Percentiles rank a stretch among this genome's conserved stretches.
Evolutionary conservation across 768 basidiomycete species (phyloP).

Genomic region (Collybia sordida): DNA sequence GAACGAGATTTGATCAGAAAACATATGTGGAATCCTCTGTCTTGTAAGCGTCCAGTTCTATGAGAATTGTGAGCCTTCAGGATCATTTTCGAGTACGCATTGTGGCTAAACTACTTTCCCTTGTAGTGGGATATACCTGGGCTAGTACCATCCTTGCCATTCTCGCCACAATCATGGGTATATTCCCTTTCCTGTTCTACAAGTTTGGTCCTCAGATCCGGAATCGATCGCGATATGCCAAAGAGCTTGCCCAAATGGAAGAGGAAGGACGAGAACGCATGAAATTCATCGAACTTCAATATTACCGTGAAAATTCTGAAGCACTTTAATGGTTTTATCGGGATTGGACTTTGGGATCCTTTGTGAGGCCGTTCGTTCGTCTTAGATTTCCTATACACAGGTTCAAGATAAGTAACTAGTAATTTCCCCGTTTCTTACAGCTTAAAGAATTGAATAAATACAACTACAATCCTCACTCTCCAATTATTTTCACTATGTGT

Average conservation of each 20-base stretch:
- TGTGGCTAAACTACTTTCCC: background rate
- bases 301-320: too few species aligned
- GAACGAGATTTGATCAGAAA: conserved; percentile 6
- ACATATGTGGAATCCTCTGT: conserved; percentile 16
- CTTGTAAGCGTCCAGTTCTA: conserved; percentile 17
- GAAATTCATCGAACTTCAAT: conserved; percentile 10
- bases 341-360: conserved; percentile 1
- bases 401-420: too few species aligned
- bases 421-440: too few species aligned
- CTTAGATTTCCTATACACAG: too few species aligned
- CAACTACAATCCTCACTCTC: too few species aligned
- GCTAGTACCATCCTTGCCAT: conserved; percentile 19
- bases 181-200: conserved; percentile 20
- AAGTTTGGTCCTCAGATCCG: conserved; percentile 18
- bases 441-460: too few species aligned
- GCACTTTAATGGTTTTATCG: background rate
- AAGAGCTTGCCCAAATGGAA: conserved; percentile 16
- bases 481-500: too few species aligned
- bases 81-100: background rate
- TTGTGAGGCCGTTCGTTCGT: background rate
- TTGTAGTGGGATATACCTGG: conserved; percentile 18
- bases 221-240: conserved; percentile 15
- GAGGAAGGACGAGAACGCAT: conserved; percentile 15
- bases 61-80: conserved; percentile 11
- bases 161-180: conserved; percentile 17